Conservation (phyloP, 2,329 filamentous ascomycete species). For the Neofusicoccum sp. region DNA sequence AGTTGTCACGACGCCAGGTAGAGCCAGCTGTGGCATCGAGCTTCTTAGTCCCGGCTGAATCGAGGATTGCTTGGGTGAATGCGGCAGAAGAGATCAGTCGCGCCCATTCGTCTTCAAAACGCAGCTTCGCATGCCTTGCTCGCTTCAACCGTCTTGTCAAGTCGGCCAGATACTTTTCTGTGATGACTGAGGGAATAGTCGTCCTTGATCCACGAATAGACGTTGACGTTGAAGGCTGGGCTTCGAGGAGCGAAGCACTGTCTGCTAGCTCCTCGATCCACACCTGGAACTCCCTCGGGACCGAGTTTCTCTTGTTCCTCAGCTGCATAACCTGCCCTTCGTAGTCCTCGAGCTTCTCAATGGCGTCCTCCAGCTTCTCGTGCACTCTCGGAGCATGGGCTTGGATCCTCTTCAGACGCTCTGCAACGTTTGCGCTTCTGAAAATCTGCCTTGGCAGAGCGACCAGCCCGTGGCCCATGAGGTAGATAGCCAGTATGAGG, state of each 20-base stretch:
- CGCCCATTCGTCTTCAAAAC: slow-evolving; percentile 87
- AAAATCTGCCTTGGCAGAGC: slow-evolving; percentile 83
- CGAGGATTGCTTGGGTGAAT: slow-evolving; percentile 77
- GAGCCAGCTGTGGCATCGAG: slow-evolving; percentile 59
- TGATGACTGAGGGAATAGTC: slow-evolving; percentile 79
- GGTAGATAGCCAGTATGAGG: slow-evolving; percentile 85
- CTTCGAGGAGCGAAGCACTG: slow-evolving; percentile 69
- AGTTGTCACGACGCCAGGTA: slow-evolving; percentile 27
- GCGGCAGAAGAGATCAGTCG: slow-evolving; percentile 73
- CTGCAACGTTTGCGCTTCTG: slow-evolving; percentile 75
- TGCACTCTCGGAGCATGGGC: slow-evolving; percentile 77
- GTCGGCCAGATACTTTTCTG: slow-evolving; percentile 89
- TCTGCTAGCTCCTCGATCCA: slow-evolving; percentile 97
- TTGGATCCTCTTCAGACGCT: slow-evolving; percentile 74
- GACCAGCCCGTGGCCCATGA: slow-evolving; percentile 97
- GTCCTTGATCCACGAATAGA: background rate
- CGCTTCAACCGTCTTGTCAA: slow-evolving; percentile 80
- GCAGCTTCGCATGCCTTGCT: slow-evolving; percentile 78
- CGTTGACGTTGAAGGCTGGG: slow-evolving; percentile 40
- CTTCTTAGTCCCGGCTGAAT: slow-evolving; percentile 77
- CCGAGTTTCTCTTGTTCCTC: slow-evolving; percentile 77
- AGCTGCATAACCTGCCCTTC: slow-evolving; percentile 81
- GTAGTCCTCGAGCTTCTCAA: slow-evolving; percentile 76
- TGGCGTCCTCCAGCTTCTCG: slow-evolving; percentile 84
- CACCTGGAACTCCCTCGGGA: slow-evolving; percentile 74